Percentiles rank a stretch among this genome's conserved stretches.
These are phyloP conservation scores for Saccharomyces eubayanus DNA, from an alignment of 805 yeast species.

Conservation along the genomic window DNA sequence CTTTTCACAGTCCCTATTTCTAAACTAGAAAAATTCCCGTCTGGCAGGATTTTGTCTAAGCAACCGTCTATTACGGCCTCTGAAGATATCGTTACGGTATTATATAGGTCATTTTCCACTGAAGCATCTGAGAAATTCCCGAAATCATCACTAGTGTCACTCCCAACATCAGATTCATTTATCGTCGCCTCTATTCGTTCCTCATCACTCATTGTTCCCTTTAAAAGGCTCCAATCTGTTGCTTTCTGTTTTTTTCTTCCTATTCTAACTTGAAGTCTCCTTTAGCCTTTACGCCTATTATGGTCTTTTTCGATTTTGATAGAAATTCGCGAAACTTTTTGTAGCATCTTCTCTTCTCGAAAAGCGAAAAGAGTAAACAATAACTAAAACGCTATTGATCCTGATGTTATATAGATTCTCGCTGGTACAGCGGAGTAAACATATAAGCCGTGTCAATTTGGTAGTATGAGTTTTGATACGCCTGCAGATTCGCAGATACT, in stretches of 20 bases:
- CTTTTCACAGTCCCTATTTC: not conserved
- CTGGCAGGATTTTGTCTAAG: conserved; percentile 1
- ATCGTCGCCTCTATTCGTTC: not conserved
- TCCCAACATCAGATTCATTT: not conserved
- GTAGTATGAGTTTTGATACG: conserved; percentile 17
- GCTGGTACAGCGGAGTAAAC: not conserved
- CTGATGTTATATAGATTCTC: not conserved
- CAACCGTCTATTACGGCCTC: conserved; percentile 1
- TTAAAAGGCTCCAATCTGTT: not conserved
- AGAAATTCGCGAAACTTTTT: not conserved
- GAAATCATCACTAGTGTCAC: conserved; percentile 26
- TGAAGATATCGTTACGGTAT: not conserved
- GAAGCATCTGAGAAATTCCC: conserved; percentile 32
- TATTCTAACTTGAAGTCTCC: not conserved
- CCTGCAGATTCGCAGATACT: conserved; percentile 21
- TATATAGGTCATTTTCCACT: conserved; percentile 10
- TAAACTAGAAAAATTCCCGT: not conserved
- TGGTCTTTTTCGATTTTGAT: not conserved
- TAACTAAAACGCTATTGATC: not conserved
- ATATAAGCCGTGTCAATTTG: not conserved
- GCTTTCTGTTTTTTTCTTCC: not conserved
- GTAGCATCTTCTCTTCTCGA: not conserved
- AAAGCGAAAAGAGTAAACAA: not conserved
- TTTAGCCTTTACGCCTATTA: not conserved
- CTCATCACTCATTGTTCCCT: not conserved